Evolutionary conservation across 495 filamentous ascomycete genomes (phyloP), one percentile per base, ranked within the genome.

Genomic region (Trichoderma erinaceum): DNA sequence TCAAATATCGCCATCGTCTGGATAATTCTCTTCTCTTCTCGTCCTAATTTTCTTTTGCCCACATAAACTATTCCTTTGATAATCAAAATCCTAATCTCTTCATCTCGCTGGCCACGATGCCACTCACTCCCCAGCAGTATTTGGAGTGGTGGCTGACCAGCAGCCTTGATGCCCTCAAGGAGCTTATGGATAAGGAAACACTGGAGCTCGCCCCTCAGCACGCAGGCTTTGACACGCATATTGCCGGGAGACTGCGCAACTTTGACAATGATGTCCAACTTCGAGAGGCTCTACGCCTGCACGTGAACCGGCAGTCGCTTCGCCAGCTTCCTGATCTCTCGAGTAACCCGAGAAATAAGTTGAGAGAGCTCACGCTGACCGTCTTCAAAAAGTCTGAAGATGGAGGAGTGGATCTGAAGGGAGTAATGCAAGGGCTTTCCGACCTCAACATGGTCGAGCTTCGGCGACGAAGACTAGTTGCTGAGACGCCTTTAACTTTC

Each of bases 111-210:
- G 56, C 5, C 64, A 29, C 12, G 16, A 66, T 66, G 65, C 65
- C 65, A 32, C 43, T 29, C 44, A 66, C 65, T 7, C 41, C 65
- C 18, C 27, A 32, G 27, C 6, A 61, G 56, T 46, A 66, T 8
- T 43, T 66, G 41, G 44, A 48, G 23, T 66, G 65, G 65, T 66
- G 65, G 65, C 65, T 66, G n/a, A 46, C 27, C 21, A 50, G 15
- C 12, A 44, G 65, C 23, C 43, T 46, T 12, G 41, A 35, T 12
- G 4, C 41, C 12, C 43, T 66, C 16, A 32, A 44, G 23, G 43
- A 52, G 6, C 43, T 66, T 23, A 21, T 52, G 2, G 43, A 66
- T 25, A 32, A 18, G 41, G 27, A 32, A n/a, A n/a, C 38, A 5
- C 1, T 66, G 3, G 44, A 44, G 10, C 18, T n/a, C 35, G 6